Conservation (phyloP, 345 rosid species). For the Trapa bicornis region DNA sequence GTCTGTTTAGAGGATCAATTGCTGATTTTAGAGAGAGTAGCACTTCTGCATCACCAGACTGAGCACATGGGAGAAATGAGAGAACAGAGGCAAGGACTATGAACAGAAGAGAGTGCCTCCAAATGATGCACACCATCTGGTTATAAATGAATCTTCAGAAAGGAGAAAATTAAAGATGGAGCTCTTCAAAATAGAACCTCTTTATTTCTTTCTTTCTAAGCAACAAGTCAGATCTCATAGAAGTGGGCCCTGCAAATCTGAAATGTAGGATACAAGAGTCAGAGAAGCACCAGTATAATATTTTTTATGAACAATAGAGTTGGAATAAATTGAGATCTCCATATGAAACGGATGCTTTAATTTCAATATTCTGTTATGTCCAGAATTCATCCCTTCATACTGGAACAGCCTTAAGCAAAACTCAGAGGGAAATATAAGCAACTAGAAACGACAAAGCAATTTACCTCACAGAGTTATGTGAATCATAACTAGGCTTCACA, state of each 20-base stretch:
- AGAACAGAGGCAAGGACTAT: constrained; percentile 12
- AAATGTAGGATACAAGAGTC: neutral
- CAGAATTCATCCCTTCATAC: neutral
- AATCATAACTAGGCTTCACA: neutral
- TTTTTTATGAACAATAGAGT: neutral
- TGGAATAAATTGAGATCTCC: neutral
- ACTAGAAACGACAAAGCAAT: neutral
- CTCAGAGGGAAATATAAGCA: neutral
- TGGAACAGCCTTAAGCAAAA: too few relatives aligned
- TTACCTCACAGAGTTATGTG: neutral
- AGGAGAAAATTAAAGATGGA: neutral
- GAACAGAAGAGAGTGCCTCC: constrained; percentile 21
- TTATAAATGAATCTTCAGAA: neutral
- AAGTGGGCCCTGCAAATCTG: neutral
- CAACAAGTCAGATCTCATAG: neutral
- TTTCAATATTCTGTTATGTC: neutral
- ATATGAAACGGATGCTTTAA: neutral
- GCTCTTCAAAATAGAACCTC: neutral
- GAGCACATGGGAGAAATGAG: constrained; percentile 29
- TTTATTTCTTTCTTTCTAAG: neutral
- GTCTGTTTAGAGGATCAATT: constrained; percentile 43
- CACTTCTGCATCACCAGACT: constrained; percentile 54
- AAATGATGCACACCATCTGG: constrained; percentile 17
- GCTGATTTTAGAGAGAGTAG: constrained; percentile 57
- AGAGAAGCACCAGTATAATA: neutral